Evolutionary conservation across 139 green algal species (phyloP).

Genomic region (Parachlorella kessleri): DNA sequence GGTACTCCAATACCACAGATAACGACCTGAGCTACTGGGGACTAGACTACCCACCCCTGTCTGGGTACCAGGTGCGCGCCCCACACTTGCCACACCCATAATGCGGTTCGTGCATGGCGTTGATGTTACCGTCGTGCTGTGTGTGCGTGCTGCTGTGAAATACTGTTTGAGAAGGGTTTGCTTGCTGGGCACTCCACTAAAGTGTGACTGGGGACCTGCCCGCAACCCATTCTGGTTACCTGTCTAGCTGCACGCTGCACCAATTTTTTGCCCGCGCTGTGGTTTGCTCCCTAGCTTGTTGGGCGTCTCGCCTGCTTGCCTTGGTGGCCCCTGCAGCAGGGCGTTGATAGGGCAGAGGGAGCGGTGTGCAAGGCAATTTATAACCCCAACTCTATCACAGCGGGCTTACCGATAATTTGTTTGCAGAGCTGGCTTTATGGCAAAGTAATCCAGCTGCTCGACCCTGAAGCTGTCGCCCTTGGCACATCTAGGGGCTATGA

Average conservation of each 20-base stretch:
- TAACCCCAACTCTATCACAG: not conserved
- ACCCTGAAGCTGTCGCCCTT: conserved; percentile 81
- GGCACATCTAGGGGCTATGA: conserved; percentile 80
- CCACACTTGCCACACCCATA: not conserved
- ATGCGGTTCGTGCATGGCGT: too few species aligned
- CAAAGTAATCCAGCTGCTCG: conserved; percentile 59
- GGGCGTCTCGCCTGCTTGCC: too few species aligned
- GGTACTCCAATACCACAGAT: conserved; percentile 43
- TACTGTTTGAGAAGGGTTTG: not conserved
- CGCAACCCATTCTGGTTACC: too few species aligned
- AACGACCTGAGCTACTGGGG: conserved; percentile 92
- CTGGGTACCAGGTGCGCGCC: conserved; percentile 85
- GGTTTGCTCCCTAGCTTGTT: too few species aligned
- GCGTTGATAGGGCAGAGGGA: not conserved
- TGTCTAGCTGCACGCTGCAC: not conserved
- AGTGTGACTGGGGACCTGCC: not conserved
- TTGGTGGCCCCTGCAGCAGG: too few species aligned
- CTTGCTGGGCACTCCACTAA: not conserved
- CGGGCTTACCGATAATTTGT: not conserved
- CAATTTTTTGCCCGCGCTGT: not conserved
- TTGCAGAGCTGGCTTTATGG: conserved; percentile 84
- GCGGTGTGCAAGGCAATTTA: not conserved
- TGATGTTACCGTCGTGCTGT: too few species aligned
- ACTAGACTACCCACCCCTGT: conserved; percentile 97
- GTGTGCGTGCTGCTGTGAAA: not conserved